These are phyloP conservation scores for Periconia digitata DNA, from an alignment of 2,329 filamentous ascomycete species.

Conservation along the genomic window DNA sequence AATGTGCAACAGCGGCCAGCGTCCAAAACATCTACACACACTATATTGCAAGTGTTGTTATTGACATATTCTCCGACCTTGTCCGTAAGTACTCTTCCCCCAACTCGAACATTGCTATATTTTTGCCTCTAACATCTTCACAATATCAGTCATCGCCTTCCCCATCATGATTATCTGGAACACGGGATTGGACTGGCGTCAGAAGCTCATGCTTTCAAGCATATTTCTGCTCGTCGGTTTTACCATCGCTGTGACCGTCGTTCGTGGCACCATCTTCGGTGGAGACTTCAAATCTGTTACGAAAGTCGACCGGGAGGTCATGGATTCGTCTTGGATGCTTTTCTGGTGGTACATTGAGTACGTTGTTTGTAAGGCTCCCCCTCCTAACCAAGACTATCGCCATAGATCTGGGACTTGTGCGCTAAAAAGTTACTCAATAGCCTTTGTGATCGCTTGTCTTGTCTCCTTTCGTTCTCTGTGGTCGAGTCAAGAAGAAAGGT, in stretches of 20 bases:
- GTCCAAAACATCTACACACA: no score
- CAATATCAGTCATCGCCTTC: constrained; percentile 4
- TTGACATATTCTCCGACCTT: constrained; percentile 5
- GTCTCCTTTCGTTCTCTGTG: no score
- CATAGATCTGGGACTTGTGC: no score
- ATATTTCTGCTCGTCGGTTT: constrained; percentile 6
- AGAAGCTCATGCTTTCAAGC: constrained; percentile 7
- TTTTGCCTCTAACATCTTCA: no score
- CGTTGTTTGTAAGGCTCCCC: constrained; percentile 2
- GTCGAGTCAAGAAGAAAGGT: no score
- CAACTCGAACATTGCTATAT: no score
- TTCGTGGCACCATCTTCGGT: constrained; percentile 8
- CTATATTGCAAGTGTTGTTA: not conserved
- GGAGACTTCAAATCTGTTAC: constrained; percentile 4
- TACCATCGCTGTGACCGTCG: constrained; percentile 7
- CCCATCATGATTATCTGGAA: constrained; percentile 8
- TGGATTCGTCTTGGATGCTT: constrained; percentile 5
- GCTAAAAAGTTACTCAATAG: no score
- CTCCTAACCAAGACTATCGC: no score
- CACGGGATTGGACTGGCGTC: constrained; percentile 2
- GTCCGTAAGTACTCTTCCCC: constrained; percentile 5
- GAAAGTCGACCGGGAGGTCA: constrained; percentile 3
- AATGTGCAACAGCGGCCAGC: no score
- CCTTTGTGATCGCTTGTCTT: no score
- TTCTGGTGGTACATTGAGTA: constrained; percentile 11